These are phyloP conservation scores for Prunus yedoensis DNA, from an alignment of 331 rosid genomes.

Conservation along the genomic window DNA sequence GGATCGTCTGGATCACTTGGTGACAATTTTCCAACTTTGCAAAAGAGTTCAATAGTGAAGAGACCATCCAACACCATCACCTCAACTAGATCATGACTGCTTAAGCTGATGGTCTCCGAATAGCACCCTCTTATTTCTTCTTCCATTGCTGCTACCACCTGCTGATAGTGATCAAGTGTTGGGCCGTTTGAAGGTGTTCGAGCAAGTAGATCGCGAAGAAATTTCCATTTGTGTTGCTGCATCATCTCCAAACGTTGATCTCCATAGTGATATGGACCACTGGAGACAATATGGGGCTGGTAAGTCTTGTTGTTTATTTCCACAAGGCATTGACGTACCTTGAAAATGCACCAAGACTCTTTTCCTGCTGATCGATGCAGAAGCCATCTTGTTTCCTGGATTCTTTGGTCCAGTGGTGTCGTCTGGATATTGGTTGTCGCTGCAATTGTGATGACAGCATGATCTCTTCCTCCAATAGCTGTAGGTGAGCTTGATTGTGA, in stretches of 20 bases:
- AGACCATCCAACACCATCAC: slow-evolving; percentile 2
- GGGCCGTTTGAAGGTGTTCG: neutral
- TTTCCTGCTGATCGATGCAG: neutral
- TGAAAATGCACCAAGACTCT: neutral
- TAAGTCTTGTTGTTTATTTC: neutral
- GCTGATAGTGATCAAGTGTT: neutral
- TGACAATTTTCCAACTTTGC: neutral
- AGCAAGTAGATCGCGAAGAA: neutral
- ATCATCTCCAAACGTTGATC: neutral
- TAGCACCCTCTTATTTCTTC: neutral
- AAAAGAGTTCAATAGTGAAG: neutral
- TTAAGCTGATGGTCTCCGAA: neutral
- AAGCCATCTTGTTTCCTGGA: neutral
- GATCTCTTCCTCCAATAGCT: neutral
- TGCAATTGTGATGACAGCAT: neutral
- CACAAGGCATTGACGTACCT: neutral
- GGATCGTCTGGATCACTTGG: no score
- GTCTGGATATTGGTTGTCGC: neutral
- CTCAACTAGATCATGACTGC: neutral
- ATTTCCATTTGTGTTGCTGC: slow-evolving; percentile 11
- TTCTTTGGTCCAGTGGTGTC: no score
- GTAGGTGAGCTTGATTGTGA: no score
- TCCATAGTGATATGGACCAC: slow-evolving; percentile 6
- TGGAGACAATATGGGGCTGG: neutral
- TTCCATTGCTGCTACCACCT: neutral